Conservation (phyloP, 2,329 filamentous ascomycete genomes). For the Fusarium sp. region DNA sequence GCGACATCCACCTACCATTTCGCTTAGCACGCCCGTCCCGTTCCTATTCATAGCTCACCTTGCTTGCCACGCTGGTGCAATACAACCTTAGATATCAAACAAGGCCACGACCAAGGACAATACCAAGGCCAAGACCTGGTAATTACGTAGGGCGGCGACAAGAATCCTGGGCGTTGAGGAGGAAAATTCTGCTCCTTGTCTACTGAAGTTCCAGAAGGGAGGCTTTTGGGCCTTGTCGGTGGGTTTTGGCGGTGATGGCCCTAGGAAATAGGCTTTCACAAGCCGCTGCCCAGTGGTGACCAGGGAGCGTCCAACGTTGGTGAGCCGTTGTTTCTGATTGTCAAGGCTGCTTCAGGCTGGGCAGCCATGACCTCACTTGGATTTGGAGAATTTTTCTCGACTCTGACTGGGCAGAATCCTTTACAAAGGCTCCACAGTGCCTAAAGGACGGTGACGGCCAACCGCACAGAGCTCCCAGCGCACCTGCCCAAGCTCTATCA, state of each 20-base stretch:
- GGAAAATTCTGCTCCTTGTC: not conserved
- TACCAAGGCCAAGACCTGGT: slow-evolving; percentile 6
- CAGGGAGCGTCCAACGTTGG: slow-evolving; percentile 23
- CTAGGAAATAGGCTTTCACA: not conserved
- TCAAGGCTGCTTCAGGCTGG: slow-evolving; percentile 12
- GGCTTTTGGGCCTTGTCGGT: not conserved
- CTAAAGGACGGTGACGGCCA: slow-evolving; percentile 24
- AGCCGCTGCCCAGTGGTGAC: slow-evolving; percentile 10
- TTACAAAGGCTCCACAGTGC: not conserved
- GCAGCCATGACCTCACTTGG: slow-evolving; percentile 16
- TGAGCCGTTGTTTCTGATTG: slow-evolving; percentile 36
- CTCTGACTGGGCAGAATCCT: slow-evolving; percentile 22
- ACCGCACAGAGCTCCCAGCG: slow-evolving; percentile 26
- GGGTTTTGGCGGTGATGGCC: not conserved
- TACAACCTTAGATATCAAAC: slow-evolving; percentile 34
- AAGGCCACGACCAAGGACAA: not conserved
- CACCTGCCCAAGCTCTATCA: slow-evolving; percentile 5
- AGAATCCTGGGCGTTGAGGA: not conserved
- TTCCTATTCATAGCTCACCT: slow-evolving; percentile 42
- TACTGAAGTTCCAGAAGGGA: not conserved
- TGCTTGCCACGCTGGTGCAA: slow-evolving; percentile 33
- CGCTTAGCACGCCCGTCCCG: slow-evolving; percentile 14
- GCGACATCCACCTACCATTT: slow-evolving; percentile 19
- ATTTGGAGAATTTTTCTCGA: slow-evolving; percentile 10
- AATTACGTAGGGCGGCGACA: slow-evolving; percentile 14